Evolutionary conservation across 345 rosid species (phyloP), one percentile per base, ranked within the genome.

Genomic region (Noccaea caerulescens): DNA sequence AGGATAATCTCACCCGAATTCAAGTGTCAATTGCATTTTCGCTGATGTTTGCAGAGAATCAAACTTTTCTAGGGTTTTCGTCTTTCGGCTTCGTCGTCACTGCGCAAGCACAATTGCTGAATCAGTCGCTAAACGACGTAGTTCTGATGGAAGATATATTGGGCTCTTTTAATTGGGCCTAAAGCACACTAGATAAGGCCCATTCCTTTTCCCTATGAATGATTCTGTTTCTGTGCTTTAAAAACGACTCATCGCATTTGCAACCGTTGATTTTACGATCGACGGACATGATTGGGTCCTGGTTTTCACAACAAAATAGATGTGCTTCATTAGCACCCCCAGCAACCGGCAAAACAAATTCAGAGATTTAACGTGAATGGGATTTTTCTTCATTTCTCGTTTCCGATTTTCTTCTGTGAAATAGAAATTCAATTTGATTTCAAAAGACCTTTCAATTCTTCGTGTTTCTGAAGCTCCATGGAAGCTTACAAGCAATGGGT

Each of bases 401-500:
- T 61, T 54, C 36, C 27, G 16, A 67, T 23, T 43, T 38, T 36
- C 63, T 23, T 53, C 53, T 43, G 34, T 14, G 32, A 58, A 59
- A 5, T 59, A 34, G 57, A 36, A 18, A 44, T 8, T 68, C 14
- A 0, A 27, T 54, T 68, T 11, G 38, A 0, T 37, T 44, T 10
- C 36, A 10, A 2, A 16, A 38, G 9, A 20, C 3, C 10, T 12
- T 10, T 44, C 4, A 4, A 11, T 4, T 11, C 9, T 8, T 16
- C 16, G 1, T 27, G 25, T 13, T 5, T 43, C 9, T 51, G 56
- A 49, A 44, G 68, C 42, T 68, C 65, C 66, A 92, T 94, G 98
- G 99, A 89, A 72, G 88, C 86, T 63, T 94, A 94, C 74, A 91
- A 85, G 88, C 77, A 77, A 62, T 92, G 99, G 98, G 88, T 95